phyloP scores from a whole-genome alignment of 2,329 filamentous ascomycete species.

The Exophiala sp. region DNA sequence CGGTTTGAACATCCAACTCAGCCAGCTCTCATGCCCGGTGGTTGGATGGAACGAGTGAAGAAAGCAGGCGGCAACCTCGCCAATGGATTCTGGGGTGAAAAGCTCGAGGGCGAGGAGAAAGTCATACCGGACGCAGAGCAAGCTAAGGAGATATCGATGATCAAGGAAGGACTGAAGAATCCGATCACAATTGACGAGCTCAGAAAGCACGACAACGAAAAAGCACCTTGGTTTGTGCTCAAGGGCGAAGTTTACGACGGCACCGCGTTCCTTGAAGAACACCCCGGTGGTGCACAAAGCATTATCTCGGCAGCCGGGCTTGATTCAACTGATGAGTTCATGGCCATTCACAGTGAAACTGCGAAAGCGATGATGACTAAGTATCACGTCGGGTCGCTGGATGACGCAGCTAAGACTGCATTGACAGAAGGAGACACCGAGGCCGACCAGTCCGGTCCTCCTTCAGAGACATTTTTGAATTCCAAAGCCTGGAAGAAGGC shows the following conservation, averaged over 20 bases:
- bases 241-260: conserved; percentile 88
- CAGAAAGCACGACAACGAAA: conserved; percentile 61
- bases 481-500: conserved; percentile 70
- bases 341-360: conserved; percentile 88
- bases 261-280: conserved; percentile 71
- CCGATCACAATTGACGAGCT: conserved; percentile 69
- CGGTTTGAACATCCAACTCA: conserved; percentile 87
- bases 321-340: conserved; percentile 83
- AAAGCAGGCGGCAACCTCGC: conserved; percentile 73
- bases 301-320: conserved; percentile 78
- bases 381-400: conserved; percentile 79
- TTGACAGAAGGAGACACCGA: conserved; percentile 50
- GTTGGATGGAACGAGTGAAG: conserved; percentile 93
- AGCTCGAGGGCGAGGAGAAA: conserved; percentile 51
- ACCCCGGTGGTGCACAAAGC: conserved; percentile 82
- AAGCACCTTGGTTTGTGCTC: conserved; percentile 80
- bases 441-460: conserved; percentile 40
- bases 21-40: conserved; percentile 70
- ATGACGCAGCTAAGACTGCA: conserved; percentile 54
- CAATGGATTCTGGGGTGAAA: conserved; percentile 84
- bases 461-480: conserved; percentile 65
- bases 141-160: conserved; percentile 71
- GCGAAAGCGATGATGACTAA: conserved; percentile 84
- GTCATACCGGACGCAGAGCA: conserved; percentile 47
- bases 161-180: conserved; percentile 61